phyloP scores from a whole-genome alignment of 75 land plant genomes.

The Gnetum montanum region DNA sequence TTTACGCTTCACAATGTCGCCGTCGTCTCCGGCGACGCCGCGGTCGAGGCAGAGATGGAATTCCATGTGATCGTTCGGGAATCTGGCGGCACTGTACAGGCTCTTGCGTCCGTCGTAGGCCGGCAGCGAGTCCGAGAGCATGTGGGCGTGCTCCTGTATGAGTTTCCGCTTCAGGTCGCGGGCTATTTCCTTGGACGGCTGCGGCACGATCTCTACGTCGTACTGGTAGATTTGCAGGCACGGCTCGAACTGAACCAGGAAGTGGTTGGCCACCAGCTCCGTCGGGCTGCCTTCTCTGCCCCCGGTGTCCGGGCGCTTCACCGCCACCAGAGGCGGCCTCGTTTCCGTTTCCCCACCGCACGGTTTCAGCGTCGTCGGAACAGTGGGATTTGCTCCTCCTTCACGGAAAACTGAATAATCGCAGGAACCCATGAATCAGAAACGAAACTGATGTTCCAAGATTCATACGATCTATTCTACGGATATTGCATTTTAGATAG shows the following conservation, averaged over 20 bases:
- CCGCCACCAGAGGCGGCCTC: conserved; percentile 25
- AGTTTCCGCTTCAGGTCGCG: conserved; percentile 55
- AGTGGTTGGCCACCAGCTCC: conserved; percentile 70
- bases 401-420: too few species aligned
- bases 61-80: conserved; percentile 52
- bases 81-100: conserved; percentile 48
- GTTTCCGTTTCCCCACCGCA: too few species aligned
- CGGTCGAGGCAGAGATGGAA: conserved; percentile 27
- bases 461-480: too few species aligned
- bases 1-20: too few species aligned
- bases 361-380: too few species aligned
- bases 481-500: too few species aligned
- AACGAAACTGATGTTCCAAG: too few species aligned
- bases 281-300: conserved; percentile 45
- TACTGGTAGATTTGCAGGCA: conserved; percentile 57
- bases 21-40: conserved; percentile 11
- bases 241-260: conserved; percentile 47
- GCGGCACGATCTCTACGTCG: conserved; percentile 56
- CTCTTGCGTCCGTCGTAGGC: conserved; percentile 73
- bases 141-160: conserved; percentile 26
- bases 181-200: conserved; percentile 59
- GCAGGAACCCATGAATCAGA: too few species aligned
- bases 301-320: conserved; percentile 51
- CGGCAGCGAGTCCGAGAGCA: conserved; percentile 37
- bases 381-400: too few species aligned